phyloP scores from a whole-genome alignment of 768 basidiomycete species.

The Tulasnella sp. region DNA sequence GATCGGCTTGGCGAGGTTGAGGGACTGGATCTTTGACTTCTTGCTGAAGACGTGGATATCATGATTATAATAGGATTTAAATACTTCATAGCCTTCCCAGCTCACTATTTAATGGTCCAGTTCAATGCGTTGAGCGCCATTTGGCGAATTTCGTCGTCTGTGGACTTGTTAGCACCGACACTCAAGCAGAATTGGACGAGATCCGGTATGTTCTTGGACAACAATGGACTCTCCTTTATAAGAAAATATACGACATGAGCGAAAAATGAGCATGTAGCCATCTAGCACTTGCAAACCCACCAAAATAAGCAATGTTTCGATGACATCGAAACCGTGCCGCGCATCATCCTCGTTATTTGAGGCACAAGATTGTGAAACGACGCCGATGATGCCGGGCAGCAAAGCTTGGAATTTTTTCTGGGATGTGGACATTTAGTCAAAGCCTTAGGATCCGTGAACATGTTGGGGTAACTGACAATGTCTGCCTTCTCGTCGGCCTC shows the following conservation, averaged over 20 bases:
- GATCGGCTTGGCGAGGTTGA: constrained; percentile 73
- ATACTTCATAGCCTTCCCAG: constrained; percentile 6
- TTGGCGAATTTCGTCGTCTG: constrained; percentile 71
- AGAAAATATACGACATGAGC: constrained; percentile 8
- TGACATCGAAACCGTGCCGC: constrained; percentile 85
- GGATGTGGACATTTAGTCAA: background rate
- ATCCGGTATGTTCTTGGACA: constrained; percentile 78
- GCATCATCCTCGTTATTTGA: constrained; percentile 67
- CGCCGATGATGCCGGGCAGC: constrained; percentile 78
- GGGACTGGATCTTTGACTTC: constrained; percentile 86
- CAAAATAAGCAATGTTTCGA: constrained; percentile 90
- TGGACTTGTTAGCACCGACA: constrained; percentile 65
- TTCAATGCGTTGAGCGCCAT: constrained; percentile 87
- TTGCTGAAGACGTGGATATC: constrained; percentile 46
- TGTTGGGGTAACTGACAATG: constrained; percentile 45
- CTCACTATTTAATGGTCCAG: constrained; percentile 94
- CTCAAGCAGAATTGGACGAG: constrained; percentile 80
- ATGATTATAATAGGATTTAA: background rate
- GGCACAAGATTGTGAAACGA: constrained; percentile 76
- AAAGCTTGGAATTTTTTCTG: constrained; percentile 81
- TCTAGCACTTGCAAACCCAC: constrained; percentile 33
- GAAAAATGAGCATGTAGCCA: background rate
- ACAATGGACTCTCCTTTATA: constrained; percentile 78
- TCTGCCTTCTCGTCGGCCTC: constrained; percentile 77
- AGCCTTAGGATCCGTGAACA: background rate